Evolutionary conservation across 2,329 filamentous ascomycete genomes (phyloP), one percentile per base, ranked within the genome.

Genomic region (Venturia oleaginea): DNA sequence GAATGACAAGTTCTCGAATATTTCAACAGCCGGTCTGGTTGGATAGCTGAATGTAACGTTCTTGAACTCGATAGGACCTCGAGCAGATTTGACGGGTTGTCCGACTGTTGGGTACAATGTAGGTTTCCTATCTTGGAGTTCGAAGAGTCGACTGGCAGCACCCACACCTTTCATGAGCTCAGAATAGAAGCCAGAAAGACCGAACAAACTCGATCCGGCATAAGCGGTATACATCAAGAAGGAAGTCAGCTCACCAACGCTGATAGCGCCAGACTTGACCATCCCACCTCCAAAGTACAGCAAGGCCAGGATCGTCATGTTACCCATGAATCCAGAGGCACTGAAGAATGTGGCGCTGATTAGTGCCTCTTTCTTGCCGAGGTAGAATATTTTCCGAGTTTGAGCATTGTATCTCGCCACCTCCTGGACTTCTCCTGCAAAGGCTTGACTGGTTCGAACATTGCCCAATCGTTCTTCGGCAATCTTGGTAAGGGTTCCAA

Each of bases 161-260:
- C 95, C 94, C 4, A 96, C 93, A 51, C 95, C 95, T 76, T 99
- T 99, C 94, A 99, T 99, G 67, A 99, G 82, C 74, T 99, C 94
- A 0, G 92, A 96, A 76, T 97, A 99, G 78, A 99, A 99, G 65
- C 90, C 91, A 4, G 92, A 96, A 1, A 99, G 81, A 4, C 94
- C 94, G 70, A 97, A 96, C 68, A 99, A 84, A 76, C 91, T 96
- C 60, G 90, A 94, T 22, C 86, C 86, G 63, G 86, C 86, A 70
- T 88, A 97, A 3, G 91, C 93, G 3, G 92, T 96, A 76, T 97
- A 99, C 93, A 99, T 97, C 79, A 99, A 84, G 77, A 99, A 99
- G 0, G 92, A 96, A 0, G 94, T 95, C 54, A 99, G 78, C 68
- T 99, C 93, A 70, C 94, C 94, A 59, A 97, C 87, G 8, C 86